Evolutionary conservation across 176 grass and related monocot species (phyloP).

Genomic region (Oryza rufipogon): DNA sequence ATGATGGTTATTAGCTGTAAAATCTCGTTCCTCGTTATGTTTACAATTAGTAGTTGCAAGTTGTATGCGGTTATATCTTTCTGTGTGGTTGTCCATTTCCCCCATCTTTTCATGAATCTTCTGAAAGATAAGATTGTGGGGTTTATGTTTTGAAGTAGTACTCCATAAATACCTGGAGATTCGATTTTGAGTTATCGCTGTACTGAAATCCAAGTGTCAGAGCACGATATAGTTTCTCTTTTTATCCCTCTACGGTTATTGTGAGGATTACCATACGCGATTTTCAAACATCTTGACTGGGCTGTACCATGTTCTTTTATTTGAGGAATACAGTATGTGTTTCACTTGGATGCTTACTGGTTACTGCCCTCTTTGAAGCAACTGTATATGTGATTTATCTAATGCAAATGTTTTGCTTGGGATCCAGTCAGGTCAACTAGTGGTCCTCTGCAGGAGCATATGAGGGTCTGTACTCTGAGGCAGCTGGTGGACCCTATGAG

Average conservation of each 20-base stretch:
- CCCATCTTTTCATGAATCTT: slow-evolving; percentile 59
- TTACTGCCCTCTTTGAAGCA: neutral
- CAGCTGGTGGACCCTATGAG: slow-evolving; percentile 14
- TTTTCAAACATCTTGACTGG: neutral
- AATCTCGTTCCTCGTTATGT: slow-evolving; percentile 20
- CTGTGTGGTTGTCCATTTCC: slow-evolving; percentile 31
- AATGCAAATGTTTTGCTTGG: neutral
- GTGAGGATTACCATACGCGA: neutral
- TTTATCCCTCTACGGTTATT: neutral
- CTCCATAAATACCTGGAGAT: slow-evolving; percentile 21
- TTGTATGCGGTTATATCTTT: slow-evolving; percentile 1
- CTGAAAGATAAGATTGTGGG: slow-evolving; percentile 59
- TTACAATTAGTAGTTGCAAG: slow-evolving; percentile 23
- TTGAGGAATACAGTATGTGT: neutral
- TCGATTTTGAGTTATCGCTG: slow-evolving; percentile 6
- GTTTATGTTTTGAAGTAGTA: neutral
- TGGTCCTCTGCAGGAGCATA: neutral
- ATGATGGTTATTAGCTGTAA: slow-evolving; percentile 44
- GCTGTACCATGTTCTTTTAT: slow-evolving; percentile 16
- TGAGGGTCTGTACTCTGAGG: neutral
- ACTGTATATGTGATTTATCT: neutral
- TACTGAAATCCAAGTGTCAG: slow-evolving; percentile 12
- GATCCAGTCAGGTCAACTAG: neutral
- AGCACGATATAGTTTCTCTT: neutral
- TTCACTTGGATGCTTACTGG: slow-evolving; percentile 24